Conservation (phyloP, 495 filamentous ascomycete species). For the Podospora pseudocomata region DNA sequence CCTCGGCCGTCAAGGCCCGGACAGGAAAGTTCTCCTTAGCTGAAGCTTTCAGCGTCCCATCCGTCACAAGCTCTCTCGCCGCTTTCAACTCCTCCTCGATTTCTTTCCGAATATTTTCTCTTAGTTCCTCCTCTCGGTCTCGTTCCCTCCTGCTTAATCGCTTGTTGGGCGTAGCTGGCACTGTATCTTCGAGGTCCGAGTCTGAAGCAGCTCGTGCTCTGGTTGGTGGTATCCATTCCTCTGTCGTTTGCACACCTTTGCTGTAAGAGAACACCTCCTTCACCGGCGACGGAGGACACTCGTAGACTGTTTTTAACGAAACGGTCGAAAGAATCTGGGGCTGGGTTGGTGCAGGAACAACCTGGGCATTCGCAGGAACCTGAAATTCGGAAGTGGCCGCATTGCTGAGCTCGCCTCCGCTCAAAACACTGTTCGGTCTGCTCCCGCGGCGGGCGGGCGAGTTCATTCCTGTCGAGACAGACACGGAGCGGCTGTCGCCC, state of each 20-base stretch:
- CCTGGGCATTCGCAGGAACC: slow-evolving; percentile 37
- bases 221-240: slow-evolving; percentile 57
- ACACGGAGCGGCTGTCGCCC: slow-evolving; percentile 69
- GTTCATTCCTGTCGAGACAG: slow-evolving; percentile 60
- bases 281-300: slow-evolving; percentile 66
- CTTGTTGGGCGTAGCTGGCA: slow-evolving; percentile 53
- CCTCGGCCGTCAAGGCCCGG: slow-evolving; percentile 77
- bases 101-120: slow-evolving; percentile 77
- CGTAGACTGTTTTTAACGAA: slow-evolving; percentile 67
- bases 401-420: slow-evolving; percentile 67
- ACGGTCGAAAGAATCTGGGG: slow-evolving; percentile 56
- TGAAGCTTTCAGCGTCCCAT: slow-evolving; percentile 46
- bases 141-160: slow-evolving; percentile 69
- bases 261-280: slow-evolving; percentile 88
- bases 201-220: slow-evolving; percentile 50
- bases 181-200: slow-evolving; percentile 54
- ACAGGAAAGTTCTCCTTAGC: slow-evolving; percentile 65
- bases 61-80: slow-evolving; percentile 53
- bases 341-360: slow-evolving; percentile 27
- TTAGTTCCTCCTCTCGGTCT: slow-evolving; percentile 82
- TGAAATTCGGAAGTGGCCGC: slow-evolving; percentile 58
- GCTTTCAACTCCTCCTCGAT: slow-evolving; percentile 88
- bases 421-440: slow-evolving; percentile 79
- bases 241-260: slow-evolving; percentile 86
- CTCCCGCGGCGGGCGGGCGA: slow-evolving; percentile 66